These are phyloP conservation scores for Ophioceras dolichostomum DNA, from an alignment of 2,329 filamentous ascomycete species.

Conservation along the genomic window DNA sequence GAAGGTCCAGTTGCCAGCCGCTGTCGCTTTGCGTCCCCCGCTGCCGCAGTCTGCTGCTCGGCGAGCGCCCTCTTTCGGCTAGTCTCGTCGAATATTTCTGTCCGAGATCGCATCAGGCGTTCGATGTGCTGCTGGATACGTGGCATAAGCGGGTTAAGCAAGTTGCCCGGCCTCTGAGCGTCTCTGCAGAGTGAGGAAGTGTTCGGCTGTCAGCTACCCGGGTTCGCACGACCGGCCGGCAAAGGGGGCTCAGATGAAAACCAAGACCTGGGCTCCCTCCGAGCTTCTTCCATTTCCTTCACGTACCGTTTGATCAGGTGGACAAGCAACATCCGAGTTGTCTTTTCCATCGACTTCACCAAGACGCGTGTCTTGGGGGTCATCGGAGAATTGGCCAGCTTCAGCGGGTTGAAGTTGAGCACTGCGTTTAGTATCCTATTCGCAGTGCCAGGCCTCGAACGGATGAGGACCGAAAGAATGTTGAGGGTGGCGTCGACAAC, in stretches of 20 bases:
- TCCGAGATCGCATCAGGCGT: conserved; percentile 63
- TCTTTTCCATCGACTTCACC: conserved; percentile 90
- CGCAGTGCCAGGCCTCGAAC: conserved; percentile 66
- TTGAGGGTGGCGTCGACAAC: conserved; percentile 88
- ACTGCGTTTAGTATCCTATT: conserved; percentile 78
- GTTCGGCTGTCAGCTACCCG: too few species aligned
- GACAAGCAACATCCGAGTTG: conserved; percentile 68
- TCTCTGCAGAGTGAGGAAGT: too few species aligned
- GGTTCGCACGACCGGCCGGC: too few species aligned
- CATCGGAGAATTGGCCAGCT: conserved; percentile 63
- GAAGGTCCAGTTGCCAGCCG: conserved; percentile 44
- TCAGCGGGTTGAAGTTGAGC: conserved; percentile 84
- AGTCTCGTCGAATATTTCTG: conserved; percentile 69
- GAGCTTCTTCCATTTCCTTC: too few species aligned
- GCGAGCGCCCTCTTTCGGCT: conserved; percentile 66
- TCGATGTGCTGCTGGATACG: conserved; percentile 85
- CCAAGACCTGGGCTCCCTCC: too few species aligned
- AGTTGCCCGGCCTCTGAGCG: too few species aligned
- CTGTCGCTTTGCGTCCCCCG: conserved; percentile 73
- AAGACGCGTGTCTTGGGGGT: conserved; percentile 71
- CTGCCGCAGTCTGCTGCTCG: conserved; percentile 57
- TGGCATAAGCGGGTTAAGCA: conserved; percentile 56
- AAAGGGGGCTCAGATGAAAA: too few species aligned
- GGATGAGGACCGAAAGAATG: conserved; percentile 69
- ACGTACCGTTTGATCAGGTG: conserved; percentile 71